Percentiles rank a stretch among this genome's conserved stretches.
Evolutionary conservation across 495 filamentous ascomycete species (phyloP).

Genomic region (Penicillium simplicissimum): DNA sequence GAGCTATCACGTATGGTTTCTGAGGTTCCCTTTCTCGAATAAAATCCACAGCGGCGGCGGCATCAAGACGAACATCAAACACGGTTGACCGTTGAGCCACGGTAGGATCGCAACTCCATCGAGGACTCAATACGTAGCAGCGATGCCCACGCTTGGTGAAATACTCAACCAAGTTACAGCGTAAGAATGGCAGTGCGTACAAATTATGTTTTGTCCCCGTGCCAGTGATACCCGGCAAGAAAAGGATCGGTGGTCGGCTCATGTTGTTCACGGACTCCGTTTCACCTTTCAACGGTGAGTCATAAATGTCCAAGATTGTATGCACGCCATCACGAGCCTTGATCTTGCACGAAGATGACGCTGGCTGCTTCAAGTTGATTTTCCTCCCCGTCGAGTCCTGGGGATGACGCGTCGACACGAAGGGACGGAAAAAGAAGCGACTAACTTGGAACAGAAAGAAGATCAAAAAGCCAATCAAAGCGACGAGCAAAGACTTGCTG

Average conservation of each 20-base stretch:
- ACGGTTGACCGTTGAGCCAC: not conserved
- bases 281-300: not conserved
- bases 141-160: not conserved
- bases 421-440: not conserved
- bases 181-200: not conserved
- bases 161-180: not conserved
- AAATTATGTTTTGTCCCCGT: not conserved
- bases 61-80: constrained; percentile 64
- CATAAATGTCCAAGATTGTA: not conserved
- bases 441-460: not conserved
- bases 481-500: not conserved
- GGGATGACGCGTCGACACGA: not conserved
- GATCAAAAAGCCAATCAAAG: not conserved
- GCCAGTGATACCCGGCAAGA: not conserved
- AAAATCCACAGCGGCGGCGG: constrained; percentile 56
- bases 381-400: not conserved
- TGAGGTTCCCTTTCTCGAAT: constrained; percentile 43
- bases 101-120: not conserved
- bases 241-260: not conserved
- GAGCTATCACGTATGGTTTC: constrained; percentile 60
- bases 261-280: not conserved
- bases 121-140: not conserved
- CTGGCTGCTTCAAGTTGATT: not conserved
- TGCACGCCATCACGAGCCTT: not conserved
- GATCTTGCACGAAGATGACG: not conserved